Percentiles rank a stretch among this genome's conserved stretches.
phyloP scores from a whole-genome alignment of 768 basidiomycete genomes.

The Leccinum arenicola region DNA sequence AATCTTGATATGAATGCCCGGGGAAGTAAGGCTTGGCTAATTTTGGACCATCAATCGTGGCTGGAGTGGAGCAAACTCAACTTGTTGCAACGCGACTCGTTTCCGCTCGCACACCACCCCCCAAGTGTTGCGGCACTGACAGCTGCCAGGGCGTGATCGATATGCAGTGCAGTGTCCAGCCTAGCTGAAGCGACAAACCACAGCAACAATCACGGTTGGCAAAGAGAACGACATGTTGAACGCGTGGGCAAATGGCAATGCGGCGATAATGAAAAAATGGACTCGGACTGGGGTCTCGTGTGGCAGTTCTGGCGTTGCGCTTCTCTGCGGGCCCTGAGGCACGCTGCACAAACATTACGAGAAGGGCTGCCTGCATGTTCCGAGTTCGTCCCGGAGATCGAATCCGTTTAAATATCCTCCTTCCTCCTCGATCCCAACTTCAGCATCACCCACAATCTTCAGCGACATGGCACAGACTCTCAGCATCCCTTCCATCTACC shows the following conservation, averaged over 20 bases:
- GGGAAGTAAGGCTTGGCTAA: slow-evolving; percentile 10
- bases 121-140: background rate
- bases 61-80: background rate
- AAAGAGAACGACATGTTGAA: slow-evolving; percentile 8
- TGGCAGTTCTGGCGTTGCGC: slow-evolving; percentile 8
- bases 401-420: slow-evolving; percentile 15
- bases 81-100: slow-evolving; percentile 20
- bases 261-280: slow-evolving; percentile 18
- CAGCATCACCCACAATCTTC: slow-evolving; percentile 7
- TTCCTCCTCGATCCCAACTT: background rate
- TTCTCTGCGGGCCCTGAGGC: slow-evolving; percentile 9
- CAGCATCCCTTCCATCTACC: slow-evolving; percentile 11
- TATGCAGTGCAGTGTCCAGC: slow-evolving; percentile 1
- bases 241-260: slow-evolving; percentile 9
- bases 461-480: slow-evolving; percentile 1
- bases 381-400: slow-evolving; percentile 1
- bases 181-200: slow-evolving; percentile 3
- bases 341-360: slow-evolving; percentile 6
- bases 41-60: slow-evolving; percentile 13
- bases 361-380: slow-evolving; percentile 1
- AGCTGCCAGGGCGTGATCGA: slow-evolving; percentile 14
- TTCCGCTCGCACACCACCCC: slow-evolving; percentile 14
- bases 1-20: slow-evolving; percentile 11
- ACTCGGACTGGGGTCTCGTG: slow-evolving; percentile 4
- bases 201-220: background rate